Base-by-base conservation (phyloP, 306 rosid species). In the Canavalia gladiata region DNA sequence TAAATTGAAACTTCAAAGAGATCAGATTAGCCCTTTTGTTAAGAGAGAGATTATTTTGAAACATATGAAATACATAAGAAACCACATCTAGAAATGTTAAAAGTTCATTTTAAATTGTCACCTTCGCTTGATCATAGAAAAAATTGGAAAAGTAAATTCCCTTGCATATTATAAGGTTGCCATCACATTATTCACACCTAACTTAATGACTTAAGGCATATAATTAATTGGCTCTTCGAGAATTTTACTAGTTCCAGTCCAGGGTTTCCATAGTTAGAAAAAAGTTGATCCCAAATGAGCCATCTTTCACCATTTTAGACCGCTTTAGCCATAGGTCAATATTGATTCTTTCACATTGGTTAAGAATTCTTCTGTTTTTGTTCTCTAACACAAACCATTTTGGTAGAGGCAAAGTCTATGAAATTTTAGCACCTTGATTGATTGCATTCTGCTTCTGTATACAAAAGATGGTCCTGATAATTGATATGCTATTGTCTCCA, bases 381-480 rank as follows among this genome's bases (percentile, higher is more conserved):
- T 35, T 68, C 64, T 62, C 28, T 71, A 18, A 60, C 67, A 78
- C 30, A 70, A 4, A 29, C 66, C 75, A 46, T 54, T 78, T 78
- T 42, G 56, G 59, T 66, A 55, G 41, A 64, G 67, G 45, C 79
- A 51, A 77, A 70, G 58, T 42, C 83, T 33, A 84, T 12, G 78
- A 33, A 67, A 75, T 46, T 66, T 78, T 79, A 66, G 83, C n/a
- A 18, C 84, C 81, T 84, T 59, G 74, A 75, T 84, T 74, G 25
- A 18, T 18, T 18, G 25, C 68, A 42, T 35, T 79, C 30, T 79
- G 39, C 62, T 29, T 18, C 56, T 59, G 74, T 57, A 18, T 54
- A 75, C 37, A 80, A 80, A 68, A 42, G 64, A 67, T 49, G 25
- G 25, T 18, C 25, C 25, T 18, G 25, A 18, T 18, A 18, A 18